Base-by-base conservation (phyloP, 257 asterid genomes). In the Ilex asprella region DNA sequence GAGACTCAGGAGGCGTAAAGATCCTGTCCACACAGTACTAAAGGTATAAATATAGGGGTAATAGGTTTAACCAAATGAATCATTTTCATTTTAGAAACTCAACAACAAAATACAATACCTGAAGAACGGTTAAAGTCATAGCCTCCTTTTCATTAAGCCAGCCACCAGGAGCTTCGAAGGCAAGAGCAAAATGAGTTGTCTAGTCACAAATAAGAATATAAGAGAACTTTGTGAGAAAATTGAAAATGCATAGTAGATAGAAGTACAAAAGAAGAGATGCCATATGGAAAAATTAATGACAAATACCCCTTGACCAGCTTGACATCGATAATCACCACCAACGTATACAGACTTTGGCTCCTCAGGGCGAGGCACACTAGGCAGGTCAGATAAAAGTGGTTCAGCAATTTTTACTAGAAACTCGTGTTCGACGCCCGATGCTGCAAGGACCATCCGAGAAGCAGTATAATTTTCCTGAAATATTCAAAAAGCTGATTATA, bases 91-190 rank as follows among this genome's bases (percentile, higher is more conserved):
- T 11, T 12, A 49, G 54, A 49, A 49, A 12, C 13, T 12, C 54
- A 49, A 15, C 54, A 49, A 11, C 3, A 41, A 31, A 30, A 21
- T 12, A 10, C 9, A 55, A 52, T 75, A 90, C 95, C 97, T 87
- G 97, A 68, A 90, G 94, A 72, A 90, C 94, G 60, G 92, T 78
- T 71, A 87, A 75, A 49, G 66, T 70, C 66, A 87, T 67, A 39
- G 95, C 84, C 60, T 80, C 94, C 73, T 83, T 78, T 61, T 73
- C 86, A 16, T 79, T 63, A 41, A 75, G 10, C 97, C 95, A 90
- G 60, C 97, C 97, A 70, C 97, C 95, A 68, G 86, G 95, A 71
- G 83, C 78, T 79, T 87, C 95, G 59, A 90, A 90, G 58, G 95
- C 97, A 64, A 90, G 94, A 50, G 95, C 92, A 76, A 90, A 87